Percentiles rank a stretch among this genome's conserved stretches.
Conservation (phyloP, 176 grass and related monocot species). For the Oryza glumipatula region DNA sequence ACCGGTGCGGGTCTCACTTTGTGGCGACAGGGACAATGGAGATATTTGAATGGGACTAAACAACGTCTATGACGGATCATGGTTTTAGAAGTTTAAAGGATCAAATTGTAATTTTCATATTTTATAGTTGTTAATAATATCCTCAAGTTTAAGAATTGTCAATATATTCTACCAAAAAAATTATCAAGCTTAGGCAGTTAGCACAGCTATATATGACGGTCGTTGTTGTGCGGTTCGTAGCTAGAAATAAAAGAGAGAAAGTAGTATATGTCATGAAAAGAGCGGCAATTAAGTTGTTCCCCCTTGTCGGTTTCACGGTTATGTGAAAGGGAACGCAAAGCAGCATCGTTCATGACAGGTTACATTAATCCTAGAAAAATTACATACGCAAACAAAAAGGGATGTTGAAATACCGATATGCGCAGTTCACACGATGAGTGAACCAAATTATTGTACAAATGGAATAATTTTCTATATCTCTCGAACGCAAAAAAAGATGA, state of each 20-base stretch:
- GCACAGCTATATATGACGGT: background rate
- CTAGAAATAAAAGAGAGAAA: background rate
- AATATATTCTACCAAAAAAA: background rate
- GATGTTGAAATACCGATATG: background rate
- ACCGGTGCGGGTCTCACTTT: background rate
- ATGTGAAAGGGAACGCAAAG: background rate
- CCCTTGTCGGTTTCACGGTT: background rate
- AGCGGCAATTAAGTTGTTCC: background rate
- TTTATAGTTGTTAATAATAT: background rate
- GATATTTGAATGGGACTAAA: background rate
- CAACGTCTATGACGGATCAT: too few relatives aligned
- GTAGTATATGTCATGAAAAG: background rate
- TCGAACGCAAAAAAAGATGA: background rate
- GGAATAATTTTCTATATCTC: background rate
- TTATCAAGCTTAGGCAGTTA: background rate
- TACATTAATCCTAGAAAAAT: background rate
- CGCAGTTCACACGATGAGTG: background rate
- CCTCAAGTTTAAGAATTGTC: background rate
- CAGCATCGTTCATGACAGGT: background rate
- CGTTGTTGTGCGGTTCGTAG: background rate
- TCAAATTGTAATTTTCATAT: background rate
- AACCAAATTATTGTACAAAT: background rate
- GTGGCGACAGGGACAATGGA: background rate
- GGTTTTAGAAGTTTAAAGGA: background rate
- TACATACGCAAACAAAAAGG: background rate